Conservation (phyloP, 1,139 yeast species). For the Saccharomyces hybrid region DNA sequence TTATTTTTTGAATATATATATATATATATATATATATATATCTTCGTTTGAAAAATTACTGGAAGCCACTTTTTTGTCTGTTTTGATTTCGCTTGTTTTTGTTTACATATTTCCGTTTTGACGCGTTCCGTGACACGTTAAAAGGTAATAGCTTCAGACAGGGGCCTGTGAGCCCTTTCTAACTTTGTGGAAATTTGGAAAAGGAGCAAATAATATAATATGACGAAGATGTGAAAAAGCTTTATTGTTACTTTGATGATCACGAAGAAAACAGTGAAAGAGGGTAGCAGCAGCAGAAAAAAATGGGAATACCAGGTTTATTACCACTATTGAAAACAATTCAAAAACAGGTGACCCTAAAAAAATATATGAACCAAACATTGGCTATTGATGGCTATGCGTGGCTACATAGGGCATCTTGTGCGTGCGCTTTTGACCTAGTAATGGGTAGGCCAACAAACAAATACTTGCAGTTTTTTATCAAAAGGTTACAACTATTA, state of each 20-base stretch:
- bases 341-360: constrained; percentile 49
- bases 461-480: constrained; percentile 48
- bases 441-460: constrained; percentile 63
- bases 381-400: constrained; percentile 93
- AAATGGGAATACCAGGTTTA: constrained; percentile 73
- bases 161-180: not conserved
- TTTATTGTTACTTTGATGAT: too few species aligned
- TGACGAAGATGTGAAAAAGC: too few species aligned
- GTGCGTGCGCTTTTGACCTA: constrained; percentile 74
- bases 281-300: not conserved
- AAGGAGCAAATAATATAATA: not conserved
- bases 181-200: not conserved
- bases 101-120: not conserved
- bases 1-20: not conserved
- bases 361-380: constrained; percentile 57
- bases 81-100: not conserved
- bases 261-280: too few species aligned
- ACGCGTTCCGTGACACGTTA: not conserved
- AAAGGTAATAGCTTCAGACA: not conserved
- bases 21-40: not conserved
- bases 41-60: constrained; percentile 46
- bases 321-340: constrained; percentile 64
- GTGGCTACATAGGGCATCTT: constrained; percentile 84
- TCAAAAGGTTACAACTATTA: constrained; percentile 58
- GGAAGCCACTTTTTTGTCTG: constrained; percentile 41